phyloP scores from a whole-genome alignment of 83 land plant genomes.

The Picea engelmannii region DNA sequence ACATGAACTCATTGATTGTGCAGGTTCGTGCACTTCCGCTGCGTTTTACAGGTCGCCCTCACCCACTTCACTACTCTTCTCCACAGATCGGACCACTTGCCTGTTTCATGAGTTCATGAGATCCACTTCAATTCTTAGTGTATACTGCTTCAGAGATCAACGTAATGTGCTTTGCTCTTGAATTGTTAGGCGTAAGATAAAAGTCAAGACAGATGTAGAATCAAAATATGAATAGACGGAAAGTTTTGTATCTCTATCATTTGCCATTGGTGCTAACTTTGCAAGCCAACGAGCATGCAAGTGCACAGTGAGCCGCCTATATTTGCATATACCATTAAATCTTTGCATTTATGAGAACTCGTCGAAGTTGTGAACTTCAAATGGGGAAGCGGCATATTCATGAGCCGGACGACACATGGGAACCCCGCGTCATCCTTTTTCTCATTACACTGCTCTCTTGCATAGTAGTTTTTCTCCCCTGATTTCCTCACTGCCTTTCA shows the following conservation, averaged over 20 bases:
- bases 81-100: too few species aligned
- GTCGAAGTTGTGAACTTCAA: slow-evolving; percentile 33
- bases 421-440: too few species aligned
- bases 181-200: slow-evolving; percentile 84
- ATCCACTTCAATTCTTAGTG: slow-evolving; percentile 98
- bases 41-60: too few species aligned
- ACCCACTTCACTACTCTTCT: too few species aligned
- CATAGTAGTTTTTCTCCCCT: slow-evolving; percentile 44
- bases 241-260: slow-evolving; percentile 89
- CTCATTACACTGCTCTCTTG: slow-evolving; percentile 16
- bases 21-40: too few species aligned
- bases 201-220: slow-evolving; percentile 79
- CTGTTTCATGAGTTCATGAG: slow-evolving; percentile 74
- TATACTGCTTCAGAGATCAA: slow-evolving; percentile 91
- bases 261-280: slow-evolving; percentile 81
- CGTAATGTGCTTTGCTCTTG: slow-evolving; percentile 94
- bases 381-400: too few species aligned
- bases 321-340: slow-evolving; percentile 43
- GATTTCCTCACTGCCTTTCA: slow-evolving; percentile 26
- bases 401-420: too few species aligned
- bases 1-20: too few species aligned
- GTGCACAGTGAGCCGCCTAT: too few species aligned
- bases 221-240: slow-evolving; percentile 93
- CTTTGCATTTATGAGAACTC: slow-evolving; percentile 62
- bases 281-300: slow-evolving; percentile 51